phyloP scores from a whole-genome alignment of 768 basidiomycete genomes.

The Boletus subparvulus region DNA sequence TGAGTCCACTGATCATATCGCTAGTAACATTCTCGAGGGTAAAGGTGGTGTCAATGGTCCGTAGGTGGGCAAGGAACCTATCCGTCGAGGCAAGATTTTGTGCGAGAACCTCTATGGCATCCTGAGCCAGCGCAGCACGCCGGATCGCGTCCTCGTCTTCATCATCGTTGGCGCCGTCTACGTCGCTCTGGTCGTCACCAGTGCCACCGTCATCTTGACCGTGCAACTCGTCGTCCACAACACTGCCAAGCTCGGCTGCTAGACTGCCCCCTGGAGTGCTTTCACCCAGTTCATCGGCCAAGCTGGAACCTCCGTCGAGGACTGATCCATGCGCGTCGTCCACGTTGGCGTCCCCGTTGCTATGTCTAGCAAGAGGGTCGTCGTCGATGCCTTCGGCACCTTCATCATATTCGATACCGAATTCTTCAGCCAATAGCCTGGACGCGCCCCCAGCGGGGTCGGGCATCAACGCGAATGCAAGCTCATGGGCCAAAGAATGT shows the following conservation, averaged over 20 bases:
- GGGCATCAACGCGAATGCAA: constrained; percentile 84
- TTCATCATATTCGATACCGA: constrained; percentile 87
- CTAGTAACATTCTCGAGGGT: constrained; percentile 69
- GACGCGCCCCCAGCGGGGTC: constrained; percentile 73
- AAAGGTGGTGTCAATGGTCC: constrained; percentile 56
- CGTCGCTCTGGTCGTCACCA: constrained; percentile 9
- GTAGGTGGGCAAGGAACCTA: constrained; percentile 70
- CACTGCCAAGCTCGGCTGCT: constrained; percentile 25
- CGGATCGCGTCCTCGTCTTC: constrained; percentile 29
- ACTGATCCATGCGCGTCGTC: constrained; percentile 34
- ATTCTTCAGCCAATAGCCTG: constrained; percentile 80
- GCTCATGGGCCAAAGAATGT: constrained; percentile 82
- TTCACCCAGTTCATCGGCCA: constrained; percentile 44
- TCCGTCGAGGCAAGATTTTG: constrained; percentile 76
- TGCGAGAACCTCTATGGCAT: constrained; percentile 72
- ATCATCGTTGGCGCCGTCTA: constrained; percentile 21
- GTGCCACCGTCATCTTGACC: constrained; percentile 12
- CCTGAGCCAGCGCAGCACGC: constrained; percentile 36
- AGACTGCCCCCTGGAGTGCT: constrained; percentile 18
- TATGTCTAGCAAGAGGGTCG: constrained; percentile 21
- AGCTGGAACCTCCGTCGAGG: constrained; percentile 32
- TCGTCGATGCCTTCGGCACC: constrained; percentile 76
- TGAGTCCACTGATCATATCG: constrained; percentile 73
- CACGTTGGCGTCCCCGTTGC: constrained; percentile 28
- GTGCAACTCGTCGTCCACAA: constrained; percentile 19